Evolutionary conservation across 2,329 filamentous ascomycete genomes (phyloP).

Genomic region (Alternaria brassicae): DNA sequence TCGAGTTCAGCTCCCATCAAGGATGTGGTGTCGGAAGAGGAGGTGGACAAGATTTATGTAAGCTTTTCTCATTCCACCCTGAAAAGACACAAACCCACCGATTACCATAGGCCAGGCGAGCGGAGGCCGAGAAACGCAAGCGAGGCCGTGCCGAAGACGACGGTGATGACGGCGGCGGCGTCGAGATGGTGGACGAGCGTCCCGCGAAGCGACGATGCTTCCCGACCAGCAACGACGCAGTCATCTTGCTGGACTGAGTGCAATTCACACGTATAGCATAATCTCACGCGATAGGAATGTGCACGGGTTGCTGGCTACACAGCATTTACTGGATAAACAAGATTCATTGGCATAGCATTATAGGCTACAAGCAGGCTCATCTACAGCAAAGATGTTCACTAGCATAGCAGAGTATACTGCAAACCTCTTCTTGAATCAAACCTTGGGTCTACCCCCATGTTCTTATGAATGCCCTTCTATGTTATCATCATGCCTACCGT

Average conservation of each 20-base stretch:
- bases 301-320: neutral
- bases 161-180: neutral
- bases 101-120: neutral
- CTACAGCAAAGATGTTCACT: neutral
- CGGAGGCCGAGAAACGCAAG: neutral
- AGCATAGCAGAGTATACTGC: neutral
- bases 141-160: neutral
- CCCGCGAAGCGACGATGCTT: constrained; percentile 14
- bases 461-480: neutral
- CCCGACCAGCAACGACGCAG: constrained; percentile 10
- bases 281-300: neutral
- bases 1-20: constrained; percentile 24
- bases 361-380: neutral
- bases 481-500: neutral
- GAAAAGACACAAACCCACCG: neutral
- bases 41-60: neutral
- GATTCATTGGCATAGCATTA: neutral
- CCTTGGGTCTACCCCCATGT: too few relatives aligned
- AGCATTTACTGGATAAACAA: neutral
- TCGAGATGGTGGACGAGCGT: constrained; percentile 3
- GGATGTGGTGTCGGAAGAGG: neutral
- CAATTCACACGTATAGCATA: neutral
- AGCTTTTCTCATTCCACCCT: neutral
- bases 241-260: constrained; percentile 17
- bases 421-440: neutral